Evolutionary conservation across 495 filamentous ascomycete genomes (phyloP), one percentile per base, ranked within the genome.

Genomic region (Talaromyces borbonicus): DNA sequence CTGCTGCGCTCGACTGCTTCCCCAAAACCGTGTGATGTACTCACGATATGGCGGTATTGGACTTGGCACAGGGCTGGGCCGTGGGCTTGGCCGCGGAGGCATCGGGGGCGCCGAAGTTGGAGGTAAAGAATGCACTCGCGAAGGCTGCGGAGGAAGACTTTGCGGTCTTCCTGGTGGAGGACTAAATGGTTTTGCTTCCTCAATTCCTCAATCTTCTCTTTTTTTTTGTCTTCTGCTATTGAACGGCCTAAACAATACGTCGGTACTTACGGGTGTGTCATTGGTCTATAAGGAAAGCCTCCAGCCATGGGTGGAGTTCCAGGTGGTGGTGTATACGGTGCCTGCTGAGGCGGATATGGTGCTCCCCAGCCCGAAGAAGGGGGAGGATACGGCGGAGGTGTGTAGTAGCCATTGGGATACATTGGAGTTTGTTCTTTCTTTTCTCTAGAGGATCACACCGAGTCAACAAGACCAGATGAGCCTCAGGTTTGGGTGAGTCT

Each of bases 331-430:
- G 41, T 9, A 20, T 44, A 26, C 15, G 30, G 41, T 20, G 18
- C 26, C 12, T 44, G 41, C 2, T 31, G 26, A 26, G 25, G 41
- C 22, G 41, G 41, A 44, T 44, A 12, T 44, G 16, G 26, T 41
- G 5, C n/a, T 31, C 41, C 41, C 41, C 41, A 44, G n/a, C n/a
- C n/a, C n/a, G n/a, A n/a, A 14, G 15, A 5, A 41, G 38, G 38
- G 26, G 38, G 38, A 41, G 38, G 38, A 26, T 26, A 41, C 15
- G 38, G 38, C 4, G 38, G 38, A 24, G 38, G 38, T n/a, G 38
- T 25, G 19, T 41, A 14, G 9, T 23, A 41, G 38, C 38, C 38
- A 44, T 44, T 5, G 24, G 41, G 41, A 44, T 44, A 20, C 41
- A 44, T 40, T 26, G 23, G 38, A 6, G 8, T 7, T 26, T 24